Percentiles rank a stretch among this genome's conserved stretches.
These are phyloP conservation scores for Mikania micrantha DNA, from an alignment of 129 eudicot species.

Conservation along the genomic window DNA sequence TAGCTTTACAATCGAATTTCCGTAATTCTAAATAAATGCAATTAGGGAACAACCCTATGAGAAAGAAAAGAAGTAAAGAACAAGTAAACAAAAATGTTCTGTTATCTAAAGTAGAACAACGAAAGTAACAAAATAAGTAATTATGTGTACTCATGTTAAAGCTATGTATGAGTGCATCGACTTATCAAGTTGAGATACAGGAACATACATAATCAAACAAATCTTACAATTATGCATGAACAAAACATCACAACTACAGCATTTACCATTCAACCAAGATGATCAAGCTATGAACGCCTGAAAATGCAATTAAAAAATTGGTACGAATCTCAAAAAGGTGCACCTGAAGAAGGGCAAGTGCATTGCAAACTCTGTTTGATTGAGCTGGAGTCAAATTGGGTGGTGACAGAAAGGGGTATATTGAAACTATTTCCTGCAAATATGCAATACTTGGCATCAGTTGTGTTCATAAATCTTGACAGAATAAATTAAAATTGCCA, in stretches of 20 bases:
- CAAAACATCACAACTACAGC: not conserved
- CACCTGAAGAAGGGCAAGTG: conserved; percentile 19
- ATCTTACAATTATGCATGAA: not conserved
- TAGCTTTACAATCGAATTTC: not conserved
- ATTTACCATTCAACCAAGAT: conserved; percentile 5
- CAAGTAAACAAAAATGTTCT: not conserved
- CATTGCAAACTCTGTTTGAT: conserved; percentile 18
- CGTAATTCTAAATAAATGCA: not conserved
- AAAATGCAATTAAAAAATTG: not conserved
- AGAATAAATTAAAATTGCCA: not conserved
- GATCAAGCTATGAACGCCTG: not conserved
- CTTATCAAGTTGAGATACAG: not conserved
- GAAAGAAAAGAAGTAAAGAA: not conserved
- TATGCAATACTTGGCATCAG: not conserved
- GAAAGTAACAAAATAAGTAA: not conserved
- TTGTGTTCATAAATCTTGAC: not conserved
- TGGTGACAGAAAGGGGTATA: conserved; percentile 12
- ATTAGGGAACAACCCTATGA: not conserved
- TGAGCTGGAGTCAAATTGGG: conserved; percentile 2
- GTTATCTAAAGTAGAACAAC: not conserved
- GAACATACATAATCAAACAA: not conserved
- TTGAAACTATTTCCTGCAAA: conserved; percentile 8
- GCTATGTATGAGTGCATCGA: not conserved
- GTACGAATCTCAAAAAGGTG: not conserved
- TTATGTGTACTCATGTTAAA: not conserved